Evolutionary conservation across 1,139 yeast species (phyloP).

Genomic region (Suhomyces terraborum): DNA sequence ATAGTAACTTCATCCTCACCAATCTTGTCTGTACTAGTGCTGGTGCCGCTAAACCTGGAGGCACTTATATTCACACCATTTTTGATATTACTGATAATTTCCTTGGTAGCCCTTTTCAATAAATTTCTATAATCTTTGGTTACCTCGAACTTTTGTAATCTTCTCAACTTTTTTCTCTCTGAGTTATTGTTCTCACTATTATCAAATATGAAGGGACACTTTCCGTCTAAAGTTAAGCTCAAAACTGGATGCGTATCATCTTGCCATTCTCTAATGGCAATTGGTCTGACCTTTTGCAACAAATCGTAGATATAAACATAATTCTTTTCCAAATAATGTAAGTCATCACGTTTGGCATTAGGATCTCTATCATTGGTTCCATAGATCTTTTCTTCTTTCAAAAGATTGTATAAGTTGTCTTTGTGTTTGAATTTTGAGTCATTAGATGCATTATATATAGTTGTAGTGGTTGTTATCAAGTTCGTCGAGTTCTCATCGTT

Average conservation of each 20-base stretch:
- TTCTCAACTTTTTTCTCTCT: conserved; percentile 40
- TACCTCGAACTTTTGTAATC: conserved; percentile 44
- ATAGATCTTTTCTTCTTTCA: conserved; percentile 79
- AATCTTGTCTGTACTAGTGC: conserved; percentile 34
- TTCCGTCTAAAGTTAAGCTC: conserved; percentile 57
- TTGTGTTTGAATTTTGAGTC: conserved; percentile 17
- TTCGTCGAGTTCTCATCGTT: conserved; percentile 16
- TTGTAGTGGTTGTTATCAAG: conserved; percentile 12
- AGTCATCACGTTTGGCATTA: conserved; percentile 78
- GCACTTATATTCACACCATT: conserved; percentile 24
- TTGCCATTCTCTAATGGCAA: conserved; percentile 80
- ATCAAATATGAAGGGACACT: conserved; percentile 70
- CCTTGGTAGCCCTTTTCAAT: conserved; percentile 38
- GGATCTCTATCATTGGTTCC: conserved; percentile 93
- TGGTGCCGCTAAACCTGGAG: conserved; percentile 29
- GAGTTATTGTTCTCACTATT: conserved; percentile 34
- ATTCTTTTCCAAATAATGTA: conserved; percentile 68
- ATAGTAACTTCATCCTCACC: conserved; percentile 24
- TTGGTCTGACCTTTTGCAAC: conserved; percentile 76
- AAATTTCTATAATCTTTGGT: conserved; percentile 42
- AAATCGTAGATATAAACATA: conserved; percentile 82
- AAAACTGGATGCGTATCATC: conserved; percentile 46
- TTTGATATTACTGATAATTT: conserved; percentile 32
- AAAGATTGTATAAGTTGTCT: conserved; percentile 58
- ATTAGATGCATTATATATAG: conserved; percentile 12